Base-by-base conservation (phyloP, 306 rosid species). In the Cucurbita pepo region DNA sequence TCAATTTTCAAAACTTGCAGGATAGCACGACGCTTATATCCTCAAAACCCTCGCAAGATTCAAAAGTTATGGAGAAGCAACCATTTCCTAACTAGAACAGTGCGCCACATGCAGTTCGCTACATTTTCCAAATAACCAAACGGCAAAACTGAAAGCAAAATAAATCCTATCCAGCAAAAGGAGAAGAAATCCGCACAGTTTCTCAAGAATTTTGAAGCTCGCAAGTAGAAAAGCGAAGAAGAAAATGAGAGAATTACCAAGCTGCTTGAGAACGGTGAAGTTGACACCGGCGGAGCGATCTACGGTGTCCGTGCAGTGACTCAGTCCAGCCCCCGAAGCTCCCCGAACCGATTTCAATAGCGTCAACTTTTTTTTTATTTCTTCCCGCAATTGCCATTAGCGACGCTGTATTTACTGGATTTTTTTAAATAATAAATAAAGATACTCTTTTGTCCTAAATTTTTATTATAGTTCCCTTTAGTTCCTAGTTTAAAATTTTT, bases 171-270 rank as follows among this genome's bases (percentile, higher is more conserved):
- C 73, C n/a, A 8, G n/a, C 56, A 74, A 6, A 64, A 16, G 19
- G 5, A 64, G 70, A 10, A 25, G 25, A 2, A 63, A 60, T 59
- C 25, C 36, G 13, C n/a, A 30, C 50, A 56, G 64, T 40, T 60
- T 44, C 40, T 4, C 34, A 18, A 75, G 13, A 64, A 59, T 12
- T 71, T 38, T 16, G 47, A 70, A 45, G 56, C 53, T 15, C 57
- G 6, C 25, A 10, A 55, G 37, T 2, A 43, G 53, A 43, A 64
- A 64, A 64, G 41, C 2, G 36, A 34, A 58, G 5, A 36, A 75
- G 41, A 61, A 80, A 69, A 64, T 2, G 71, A 64, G 53, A 52
- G 59, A 72, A 62, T 72, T 66, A 78, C 82, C 80, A 55, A 67
- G 78, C 38, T 55, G 71, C 22, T 69, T 43, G 3, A 19, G 52